Base-by-base conservation (phyloP, 2,329 filamentous ascomycete genomes). In the Claviceps sp. region DNA sequence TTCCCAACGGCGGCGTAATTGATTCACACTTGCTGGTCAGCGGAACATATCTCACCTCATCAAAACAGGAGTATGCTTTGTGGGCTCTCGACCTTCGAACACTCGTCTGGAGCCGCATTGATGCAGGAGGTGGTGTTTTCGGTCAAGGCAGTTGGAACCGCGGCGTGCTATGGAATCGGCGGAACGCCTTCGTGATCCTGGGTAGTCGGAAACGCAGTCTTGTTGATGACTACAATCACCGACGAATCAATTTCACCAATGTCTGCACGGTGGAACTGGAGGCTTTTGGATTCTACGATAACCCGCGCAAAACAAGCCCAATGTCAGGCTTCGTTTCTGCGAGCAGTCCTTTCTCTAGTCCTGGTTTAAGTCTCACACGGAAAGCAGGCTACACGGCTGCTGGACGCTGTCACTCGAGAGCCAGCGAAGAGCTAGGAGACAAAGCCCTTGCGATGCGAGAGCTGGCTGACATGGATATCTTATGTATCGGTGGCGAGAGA, bases 61-160 rank as follows among this genome's bases (percentile, higher is more conserved):
- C 91, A 1, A 97, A 96, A 69, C 91, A 97, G 64, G 93, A 98
- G 66, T 98, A 97, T 67, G 91, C 93, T 0, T 75, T 98, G 1
- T 98, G 93, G 93, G 91, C 93, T 2, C 71, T 98, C 47, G 90
- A 98, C 63, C 70, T 98, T 52, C 82, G 85, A 54, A 93, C 84
- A 0, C 71, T 98, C 51, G 93, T 86, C 0, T 98, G 93, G 93
- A 90, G 86, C 52, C 86, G 91, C 8, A 97, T 98, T 58, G 93
- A 98, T 67, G 93, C 90, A 0, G 91, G 90, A 24, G 90, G 87
- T 8, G 90, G 84, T 56, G 90, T 97, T 3, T 97, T 98, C 66
- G 91, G 88, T 61, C 89, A 95, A 65, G 93, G 93, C 45, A 97
- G 91, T 67, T 98, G 93, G 93, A 98, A 98, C 64, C 79, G 93